phyloP scores from a whole-genome alignment of 805 yeast species.

The Suhomyces kilbournensis region DNA sequence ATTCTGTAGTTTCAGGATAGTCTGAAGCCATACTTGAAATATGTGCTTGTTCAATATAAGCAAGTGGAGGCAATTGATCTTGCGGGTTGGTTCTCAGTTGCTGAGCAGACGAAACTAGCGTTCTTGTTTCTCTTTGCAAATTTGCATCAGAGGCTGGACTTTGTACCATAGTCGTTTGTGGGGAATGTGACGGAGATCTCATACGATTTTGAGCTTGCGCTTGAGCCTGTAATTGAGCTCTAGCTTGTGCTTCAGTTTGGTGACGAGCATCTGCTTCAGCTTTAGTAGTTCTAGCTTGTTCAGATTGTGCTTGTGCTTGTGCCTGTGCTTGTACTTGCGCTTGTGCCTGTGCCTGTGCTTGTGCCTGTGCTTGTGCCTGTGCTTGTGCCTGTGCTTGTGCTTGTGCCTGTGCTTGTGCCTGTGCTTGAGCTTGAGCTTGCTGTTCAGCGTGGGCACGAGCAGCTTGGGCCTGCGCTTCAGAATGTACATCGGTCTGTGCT shows the following conservation, averaged over 20 bases:
- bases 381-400: constrained; percentile 4
- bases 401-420: background rate
- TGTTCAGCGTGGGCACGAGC: background rate
- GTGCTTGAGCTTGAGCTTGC: background rate
- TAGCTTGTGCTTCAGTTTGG: background rate
- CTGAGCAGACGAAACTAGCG: background rate
- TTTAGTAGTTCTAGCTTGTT: background rate
- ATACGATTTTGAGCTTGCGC: background rate
- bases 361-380: background rate
- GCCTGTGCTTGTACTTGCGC: too few species aligned
- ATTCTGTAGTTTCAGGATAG: constrained; percentile 7
- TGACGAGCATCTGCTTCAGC: background rate
- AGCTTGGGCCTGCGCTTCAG: constrained; percentile 6
- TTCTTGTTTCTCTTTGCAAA: background rate
- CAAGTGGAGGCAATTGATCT: constrained; percentile 14
- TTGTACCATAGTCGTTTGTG: background rate
- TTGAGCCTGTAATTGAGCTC: constrained; percentile 2
- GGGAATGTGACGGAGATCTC: background rate
- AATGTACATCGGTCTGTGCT: constrained; percentile 2
- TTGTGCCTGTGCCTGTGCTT: background rate
- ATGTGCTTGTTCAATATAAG: constrained; percentile 42
- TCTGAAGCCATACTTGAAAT: constrained; percentile 23
- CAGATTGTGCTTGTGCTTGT: background rate
- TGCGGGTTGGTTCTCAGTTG: background rate
- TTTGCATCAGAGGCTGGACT: background rate